phyloP scores from a whole-genome alignment of 345 rosid genomes.

The Hibiscus syriacus region DNA sequence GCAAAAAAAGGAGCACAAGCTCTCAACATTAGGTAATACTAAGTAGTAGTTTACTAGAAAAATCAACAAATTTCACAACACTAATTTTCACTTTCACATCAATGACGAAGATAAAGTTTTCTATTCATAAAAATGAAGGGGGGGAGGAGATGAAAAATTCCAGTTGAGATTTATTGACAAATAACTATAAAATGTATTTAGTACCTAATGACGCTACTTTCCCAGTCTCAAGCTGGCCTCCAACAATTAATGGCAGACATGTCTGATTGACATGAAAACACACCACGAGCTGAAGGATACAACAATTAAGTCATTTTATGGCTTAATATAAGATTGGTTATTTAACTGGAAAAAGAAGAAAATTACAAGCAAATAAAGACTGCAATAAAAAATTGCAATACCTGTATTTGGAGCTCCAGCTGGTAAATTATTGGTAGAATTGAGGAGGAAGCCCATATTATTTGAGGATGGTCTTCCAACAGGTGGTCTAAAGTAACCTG shows the following conservation, averaged over 20 bases:
- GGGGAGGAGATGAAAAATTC: neutral
- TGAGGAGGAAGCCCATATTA: slow-evolving; percentile 48
- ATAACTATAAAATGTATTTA: neutral
- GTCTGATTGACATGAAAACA: slow-evolving; percentile 34
- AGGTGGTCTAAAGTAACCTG: slow-evolving; percentile 71
- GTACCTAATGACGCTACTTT: slow-evolving; percentile 18
- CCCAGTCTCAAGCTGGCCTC: slow-evolving; percentile 27
- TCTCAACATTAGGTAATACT: neutral
- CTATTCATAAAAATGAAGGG: neutral
- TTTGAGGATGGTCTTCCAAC: slow-evolving; percentile 53
- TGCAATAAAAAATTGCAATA: slow-evolving; percentile 9
- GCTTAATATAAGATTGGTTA: neutral
- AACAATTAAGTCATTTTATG: slow-evolving; percentile 11
- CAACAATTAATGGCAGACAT: slow-evolving; percentile 17
- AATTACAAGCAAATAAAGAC: slow-evolving; percentile 2
- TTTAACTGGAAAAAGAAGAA: slow-evolving; percentile 4
- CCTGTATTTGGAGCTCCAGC: slow-evolving; percentile 54
- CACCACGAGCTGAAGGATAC: slow-evolving; percentile 48
- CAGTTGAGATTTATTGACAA: neutral
- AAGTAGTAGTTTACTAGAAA: neutral
- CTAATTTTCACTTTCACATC: neutral
- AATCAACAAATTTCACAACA: neutral
- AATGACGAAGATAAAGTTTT: neutral
- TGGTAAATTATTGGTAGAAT: slow-evolving; percentile 43
- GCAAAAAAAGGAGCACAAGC: neutral